Evolutionary conservation across 2,329 filamentous ascomycete species (phyloP), one percentile per base, ranked within the genome.

Genomic region (Chrysoporthe austroafricana): DNA sequence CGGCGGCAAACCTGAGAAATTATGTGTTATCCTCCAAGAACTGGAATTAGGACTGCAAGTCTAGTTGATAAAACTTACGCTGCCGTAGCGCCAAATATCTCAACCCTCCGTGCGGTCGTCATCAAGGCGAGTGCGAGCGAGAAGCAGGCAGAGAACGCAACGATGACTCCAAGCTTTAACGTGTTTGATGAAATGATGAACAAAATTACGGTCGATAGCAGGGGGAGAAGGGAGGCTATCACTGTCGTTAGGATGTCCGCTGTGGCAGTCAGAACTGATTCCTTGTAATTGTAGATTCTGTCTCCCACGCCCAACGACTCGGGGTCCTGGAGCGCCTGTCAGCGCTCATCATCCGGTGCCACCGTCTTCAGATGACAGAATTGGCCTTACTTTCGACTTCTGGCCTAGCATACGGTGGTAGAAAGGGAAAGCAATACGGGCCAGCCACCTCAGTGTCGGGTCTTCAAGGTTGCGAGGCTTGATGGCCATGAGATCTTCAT

Each of bases 221-320:
- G 70, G 0, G 76, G 75, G 0, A 77, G 68, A 2, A 76, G 11
- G 9, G 73, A 75, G 2, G 75, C 73, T 2, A 76, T 32, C 14
- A 76, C 69, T 1, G 73, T 75, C 4, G 69, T 70, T 18, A 77
- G 9, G 14, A 72, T 62, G 9, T 71, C 69, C 42, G 73, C 59
- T 11, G 69, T 46, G 2, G 34, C 52, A 7, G 52, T 57, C 14
- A 73, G 54, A 7, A 26, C 48, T 11, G 43, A 56, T 18, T 73
- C 70, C 13, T 63, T 48, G 56, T 73, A 72, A 14, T 32, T 58
- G 43, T 70, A 70, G 14, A 72, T 69, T 14, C 66, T 59, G 11
- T 42, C 52, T 16, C 68, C 65, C 4, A 67, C 16, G 18, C 48
- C 54, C 1, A 54, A 32, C 18, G n/a, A 36, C 34, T 50, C 39